Base-by-base conservation (phyloP, 1,284 basidiomycete species). In the Cutaneotrichosporon daszewskae region DNA sequence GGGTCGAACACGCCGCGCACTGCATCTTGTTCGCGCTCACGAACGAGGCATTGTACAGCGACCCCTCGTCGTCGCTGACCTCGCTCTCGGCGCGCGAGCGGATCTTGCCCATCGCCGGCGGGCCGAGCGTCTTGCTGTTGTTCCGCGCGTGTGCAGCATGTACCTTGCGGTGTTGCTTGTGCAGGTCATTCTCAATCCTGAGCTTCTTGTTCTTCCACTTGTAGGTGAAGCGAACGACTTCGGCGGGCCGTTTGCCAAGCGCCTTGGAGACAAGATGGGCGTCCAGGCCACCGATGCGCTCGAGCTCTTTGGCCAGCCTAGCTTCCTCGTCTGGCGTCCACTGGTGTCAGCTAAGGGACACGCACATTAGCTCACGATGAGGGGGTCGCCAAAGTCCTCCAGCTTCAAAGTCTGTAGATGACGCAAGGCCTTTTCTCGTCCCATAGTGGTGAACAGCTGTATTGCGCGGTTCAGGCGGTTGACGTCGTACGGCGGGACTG, bases 1-100 rank as follows among this genome's bases (percentile, higher is more conserved):
- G 80, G 19, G 81, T 87, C 40, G 82, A 77, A 67, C 88, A 86
- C 6, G 85, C 82, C 29, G 83, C 83, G 66, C 87, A 90, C 29
- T 59, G 43, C 45, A 64, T 45, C 45, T 55, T 57, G 32, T 53
- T 54, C 4, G 39, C 34, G 17, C 42, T 48, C 4, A 39, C 45
- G 25, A 48, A 55, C 12, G 42, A 45, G 6, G 51, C 51, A 16
- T 45, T 51, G 42, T 62, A 65, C 22, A 67, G 51, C 28, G 60
- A 64, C 45, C 57, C 60, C 35, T 76, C 79, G 39, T 77, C 75
- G 54, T 78, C 79, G 18, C 77, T 75, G 17, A 76, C 75, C 11
- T 74, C 74, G 27, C 50, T 47, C 11, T 55, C 54, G 14, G 46
- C 53, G 14, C 51, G 48, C 1, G 50, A 53, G 29, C 66, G 49